Evolutionary conservation across 2,329 filamentous ascomycete genomes (phyloP), one percentile per base, ranked within the genome.

Genomic region (Pseudohalonectria lignicola): DNA sequence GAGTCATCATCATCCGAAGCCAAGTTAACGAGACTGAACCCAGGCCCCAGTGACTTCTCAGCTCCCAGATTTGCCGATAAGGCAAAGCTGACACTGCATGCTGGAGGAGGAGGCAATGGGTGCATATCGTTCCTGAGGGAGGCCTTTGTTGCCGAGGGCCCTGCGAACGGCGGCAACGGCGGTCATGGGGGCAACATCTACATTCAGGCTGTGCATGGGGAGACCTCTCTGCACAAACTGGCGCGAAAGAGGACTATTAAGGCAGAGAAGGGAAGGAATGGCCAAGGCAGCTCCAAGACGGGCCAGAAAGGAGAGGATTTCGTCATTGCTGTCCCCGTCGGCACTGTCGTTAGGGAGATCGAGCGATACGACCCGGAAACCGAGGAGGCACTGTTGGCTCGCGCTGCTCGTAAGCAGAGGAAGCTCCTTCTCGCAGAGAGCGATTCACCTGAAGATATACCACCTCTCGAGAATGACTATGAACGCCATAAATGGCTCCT

Each of bases 61-160:
- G 69, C 79, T 23, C 77, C 86, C 4, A 82, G 80, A 32, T 98
- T 98, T 53, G 80, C 85, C 40, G 92, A 98, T 61, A 82, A 85
- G 55, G 88, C 88, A 39, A 75, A 76, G 7, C 61, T 96, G 20
- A 83, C 76, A 0, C 60, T 96, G 3, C 73, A 82, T 49, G 83
- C 88, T 15, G 92, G 92, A 8, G 63, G 69, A 2, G 92, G 92
- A 19, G 92, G 92, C 8, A 80, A 92, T 53, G 92, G 92, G 45
- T 98, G 92, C 54, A 86, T 96, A 36, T 92, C 92, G 0, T 98
- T 96, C 55, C 64, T 93, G 31, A 81, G 90, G 16, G 92, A 98
- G 52, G 90, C 90, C 45, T 96, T 84, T 59, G 70, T 95, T 21
- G 76, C 80, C 32, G 80, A 94, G 46, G 92, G 92, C 0, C 92